These are phyloP conservation scores for Ustilago curta DNA, from an alignment of 1,284 basidiomycete genomes.

Conservation along the genomic window DNA sequence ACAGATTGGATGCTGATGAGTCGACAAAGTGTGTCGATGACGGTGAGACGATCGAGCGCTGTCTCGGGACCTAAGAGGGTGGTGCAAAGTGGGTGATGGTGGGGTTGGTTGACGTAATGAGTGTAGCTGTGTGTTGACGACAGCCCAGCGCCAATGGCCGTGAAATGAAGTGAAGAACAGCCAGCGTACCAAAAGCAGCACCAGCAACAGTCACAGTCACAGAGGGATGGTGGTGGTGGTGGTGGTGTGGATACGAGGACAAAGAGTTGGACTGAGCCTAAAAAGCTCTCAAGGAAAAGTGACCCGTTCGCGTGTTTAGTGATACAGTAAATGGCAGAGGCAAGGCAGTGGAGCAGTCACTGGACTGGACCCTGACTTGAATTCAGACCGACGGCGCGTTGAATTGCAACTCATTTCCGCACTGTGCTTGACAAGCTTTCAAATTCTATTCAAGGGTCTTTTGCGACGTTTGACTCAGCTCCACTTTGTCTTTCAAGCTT, in stretches of 20 bases:
- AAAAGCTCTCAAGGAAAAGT: not conserved
- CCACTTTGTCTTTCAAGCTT: constrained; percentile 2
- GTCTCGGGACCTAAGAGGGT: not conserved
- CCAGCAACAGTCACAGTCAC: not conserved
- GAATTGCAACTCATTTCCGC: too few relatives aligned
- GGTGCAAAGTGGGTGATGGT: not conserved
- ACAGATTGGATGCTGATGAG: constrained; percentile 2
- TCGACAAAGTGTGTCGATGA: not conserved
- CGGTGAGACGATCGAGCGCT: not conserved
- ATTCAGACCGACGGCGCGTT: too few relatives aligned
- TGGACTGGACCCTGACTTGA: too few relatives aligned
- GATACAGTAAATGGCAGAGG: too few relatives aligned
- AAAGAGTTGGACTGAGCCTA: constrained; percentile 1
- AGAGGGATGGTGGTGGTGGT: not conserved
- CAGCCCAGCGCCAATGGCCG: not conserved
- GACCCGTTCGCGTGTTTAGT: too few relatives aligned
- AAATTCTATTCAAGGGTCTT: constrained; percentile 20
- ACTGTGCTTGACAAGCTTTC: too few relatives aligned
- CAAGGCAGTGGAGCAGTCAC: too few relatives aligned
- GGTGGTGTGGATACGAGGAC: not conserved
- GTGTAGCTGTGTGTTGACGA: not conserved
- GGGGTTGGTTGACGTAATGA: constrained; percentile 11
- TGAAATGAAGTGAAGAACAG: constrained; percentile 10
- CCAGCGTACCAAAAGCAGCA: not conserved
- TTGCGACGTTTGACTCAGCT: constrained; percentile 12